These are phyloP conservation scores for Leccinellum luteum DNA, from an alignment of 768 basidiomycete species.

Conservation along the genomic window DNA sequence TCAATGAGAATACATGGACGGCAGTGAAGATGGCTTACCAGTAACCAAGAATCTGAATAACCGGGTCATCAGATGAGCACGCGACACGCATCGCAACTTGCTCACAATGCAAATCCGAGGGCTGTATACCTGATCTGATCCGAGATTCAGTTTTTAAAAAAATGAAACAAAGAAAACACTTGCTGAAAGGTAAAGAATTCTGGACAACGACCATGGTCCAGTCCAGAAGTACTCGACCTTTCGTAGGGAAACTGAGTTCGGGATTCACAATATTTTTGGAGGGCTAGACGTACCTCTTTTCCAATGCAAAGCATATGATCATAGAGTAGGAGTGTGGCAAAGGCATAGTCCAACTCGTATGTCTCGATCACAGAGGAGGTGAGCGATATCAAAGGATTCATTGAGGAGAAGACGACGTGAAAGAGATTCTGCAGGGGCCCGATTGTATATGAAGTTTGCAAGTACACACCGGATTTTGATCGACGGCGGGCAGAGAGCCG, in stretches of 20 bases:
- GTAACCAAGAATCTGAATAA: background rate
- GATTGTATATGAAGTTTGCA: background rate
- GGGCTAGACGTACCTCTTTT: background rate
- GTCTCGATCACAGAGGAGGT: background rate
- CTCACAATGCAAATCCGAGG: conserved; percentile 7
- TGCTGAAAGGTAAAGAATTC: background rate
- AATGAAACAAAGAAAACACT: no score
- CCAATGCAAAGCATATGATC: background rate
- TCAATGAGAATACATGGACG: background rate
- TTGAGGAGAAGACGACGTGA: no score
- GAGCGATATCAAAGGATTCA: background rate
- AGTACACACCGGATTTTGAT: background rate
- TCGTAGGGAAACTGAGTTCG: no score
- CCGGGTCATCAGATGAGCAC: background rate
- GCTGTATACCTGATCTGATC: conserved; percentile 13
- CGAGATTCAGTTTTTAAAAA: background rate
- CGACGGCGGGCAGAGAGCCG: background rate
- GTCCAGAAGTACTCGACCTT: conserved; percentile 14
- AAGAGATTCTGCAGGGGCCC: no score
- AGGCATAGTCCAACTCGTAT: background rate
- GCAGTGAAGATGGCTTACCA: background rate
- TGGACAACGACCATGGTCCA: conserved; percentile 10
- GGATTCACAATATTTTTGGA: no score
- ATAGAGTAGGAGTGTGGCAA: background rate
- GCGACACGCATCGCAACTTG: background rate